These are phyloP conservation scores for Russula virescens DNA, from an alignment of 768 basidiomycete species.

Conservation along the genomic window DNA sequence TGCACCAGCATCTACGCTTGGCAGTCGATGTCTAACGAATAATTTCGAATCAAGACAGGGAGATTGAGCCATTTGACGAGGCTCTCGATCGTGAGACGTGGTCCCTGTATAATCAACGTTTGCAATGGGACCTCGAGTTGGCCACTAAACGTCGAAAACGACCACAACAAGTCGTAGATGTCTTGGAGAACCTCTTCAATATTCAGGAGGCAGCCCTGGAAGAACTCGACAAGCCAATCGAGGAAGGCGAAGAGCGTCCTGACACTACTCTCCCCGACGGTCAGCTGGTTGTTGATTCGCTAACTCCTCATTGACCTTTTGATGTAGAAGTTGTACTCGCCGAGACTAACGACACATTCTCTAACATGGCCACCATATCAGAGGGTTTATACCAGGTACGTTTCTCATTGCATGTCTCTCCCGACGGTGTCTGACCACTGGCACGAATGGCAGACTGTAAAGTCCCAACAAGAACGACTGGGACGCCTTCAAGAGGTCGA, in stretches of 20 bases:
- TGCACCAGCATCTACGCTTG: not conserved
- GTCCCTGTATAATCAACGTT: conserved; percentile 67
- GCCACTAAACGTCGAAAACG: conserved; percentile 58
- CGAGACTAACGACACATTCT: conserved; percentile 28
- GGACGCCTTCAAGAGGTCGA: conserved; percentile 35
- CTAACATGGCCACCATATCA: conserved; percentile 37
- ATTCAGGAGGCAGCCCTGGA: conserved; percentile 32
- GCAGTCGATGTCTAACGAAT: not conserved
- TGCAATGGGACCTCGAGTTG: conserved; percentile 70
- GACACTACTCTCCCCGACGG: conserved; percentile 25
- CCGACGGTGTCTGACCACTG: not conserved
- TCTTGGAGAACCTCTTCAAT: conserved; percentile 37
- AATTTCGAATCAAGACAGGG: conserved; percentile 32
- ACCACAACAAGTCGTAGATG: conserved; percentile 47
- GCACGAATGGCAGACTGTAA: conserved; percentile 36
- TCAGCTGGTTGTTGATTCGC: conserved; percentile 14
- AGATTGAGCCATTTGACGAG: conserved; percentile 76
- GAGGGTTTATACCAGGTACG: conserved; percentile 51
- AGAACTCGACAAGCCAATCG: conserved; percentile 25
- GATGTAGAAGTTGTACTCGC: conserved; percentile 26
- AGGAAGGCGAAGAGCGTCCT: conserved; percentile 21
- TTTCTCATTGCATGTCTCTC: not conserved
- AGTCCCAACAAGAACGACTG: conserved; percentile 47
- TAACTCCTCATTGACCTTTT: not conserved
- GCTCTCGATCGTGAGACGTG: conserved; percentile 77